Evolutionary conservation across 441 rosid genomes (phyloP).

Genomic region (Jatropha multifida): DNA sequence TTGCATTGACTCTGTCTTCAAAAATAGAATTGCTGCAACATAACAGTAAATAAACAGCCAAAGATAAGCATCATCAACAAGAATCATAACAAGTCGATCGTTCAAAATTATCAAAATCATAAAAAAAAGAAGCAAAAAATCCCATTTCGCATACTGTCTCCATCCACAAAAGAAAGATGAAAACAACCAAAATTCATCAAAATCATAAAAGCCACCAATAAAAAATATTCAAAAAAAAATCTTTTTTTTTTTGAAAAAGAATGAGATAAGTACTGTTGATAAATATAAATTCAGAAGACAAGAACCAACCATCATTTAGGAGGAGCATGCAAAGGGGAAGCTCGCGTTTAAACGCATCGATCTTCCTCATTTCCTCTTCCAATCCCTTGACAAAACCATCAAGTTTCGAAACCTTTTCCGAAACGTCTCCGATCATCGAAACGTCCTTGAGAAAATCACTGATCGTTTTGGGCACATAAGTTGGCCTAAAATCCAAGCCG

Average conservation of each 20-base stretch:
- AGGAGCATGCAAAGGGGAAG: constrained; percentile 85
- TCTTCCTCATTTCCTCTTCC: constrained; percentile 83
- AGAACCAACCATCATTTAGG: constrained; percentile 68
- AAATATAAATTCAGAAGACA: background rate
- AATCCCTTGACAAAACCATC: constrained; percentile 54
- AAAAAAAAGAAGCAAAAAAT: background rate
- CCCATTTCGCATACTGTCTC: background rate
- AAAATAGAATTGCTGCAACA: constrained; percentile 60
- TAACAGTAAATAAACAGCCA: background rate
- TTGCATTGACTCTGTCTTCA: constrained; percentile 57
- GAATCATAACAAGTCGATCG: no score
- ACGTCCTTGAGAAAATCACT: constrained; percentile 46
- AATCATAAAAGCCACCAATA: background rate
- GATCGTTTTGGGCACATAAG: constrained; percentile 57
- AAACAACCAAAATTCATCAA: background rate
- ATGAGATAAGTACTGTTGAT: background rate
- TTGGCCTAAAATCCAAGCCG: constrained; percentile 64
- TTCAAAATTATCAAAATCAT: constrained; percentile 2
- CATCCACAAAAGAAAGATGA: background rate
- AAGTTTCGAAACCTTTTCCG: constrained; percentile 42
- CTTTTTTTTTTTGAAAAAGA: no score
- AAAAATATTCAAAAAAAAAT: constrained; percentile 14
- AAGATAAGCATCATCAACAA: constrained; percentile 9
- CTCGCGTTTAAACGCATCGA: constrained; percentile 78
- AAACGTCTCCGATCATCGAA: constrained; percentile 42